Percentiles rank a stretch among this genome's conserved stretches.
Evolutionary conservation across 441 rosid genomes (phyloP).

Genomic region (Gossypium gossypioides): DNA sequence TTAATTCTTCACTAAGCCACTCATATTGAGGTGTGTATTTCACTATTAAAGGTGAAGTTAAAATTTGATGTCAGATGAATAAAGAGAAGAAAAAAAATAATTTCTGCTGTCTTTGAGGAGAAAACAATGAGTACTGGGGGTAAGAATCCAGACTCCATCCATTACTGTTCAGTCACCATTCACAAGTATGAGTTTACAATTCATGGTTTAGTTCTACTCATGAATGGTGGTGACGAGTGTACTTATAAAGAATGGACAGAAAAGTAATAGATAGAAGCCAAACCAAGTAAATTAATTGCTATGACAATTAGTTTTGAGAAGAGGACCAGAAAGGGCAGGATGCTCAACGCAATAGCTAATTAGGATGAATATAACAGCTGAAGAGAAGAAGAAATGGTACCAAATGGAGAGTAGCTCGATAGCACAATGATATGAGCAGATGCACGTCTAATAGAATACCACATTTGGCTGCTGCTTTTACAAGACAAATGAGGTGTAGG

Average conservation of each 20-base stretch:
- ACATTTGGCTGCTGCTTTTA: conserved; percentile 51
- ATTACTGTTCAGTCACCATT: background rate
- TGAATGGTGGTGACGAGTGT: background rate
- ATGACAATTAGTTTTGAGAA: conserved; percentile 1
- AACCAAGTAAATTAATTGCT: background rate
- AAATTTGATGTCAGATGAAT: conserved; percentile 9
- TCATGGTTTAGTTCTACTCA: background rate
- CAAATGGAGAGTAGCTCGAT: conserved; percentile 73
- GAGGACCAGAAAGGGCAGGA: background rate
- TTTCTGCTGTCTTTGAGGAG: background rate
- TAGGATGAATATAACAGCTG: background rate
- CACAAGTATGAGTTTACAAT: background rate
- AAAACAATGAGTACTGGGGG: background rate
- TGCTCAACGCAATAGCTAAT: background rate
- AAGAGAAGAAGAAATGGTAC: conserved; percentile 27
- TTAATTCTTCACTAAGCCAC: conserved; percentile 48
- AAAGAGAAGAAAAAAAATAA: background rate
- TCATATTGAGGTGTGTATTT: conserved; percentile 59
- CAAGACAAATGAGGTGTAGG: conserved; percentile 60
- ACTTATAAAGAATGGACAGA: background rate
- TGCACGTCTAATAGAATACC: conserved; percentile 62
- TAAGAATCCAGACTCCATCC: background rate
- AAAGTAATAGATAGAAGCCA: background rate
- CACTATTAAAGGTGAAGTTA: conserved; percentile 31
- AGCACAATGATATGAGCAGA: conserved; percentile 65